Base-by-base conservation (phyloP, 306 rosid genomes). In the Glycine tomentella region DNA sequence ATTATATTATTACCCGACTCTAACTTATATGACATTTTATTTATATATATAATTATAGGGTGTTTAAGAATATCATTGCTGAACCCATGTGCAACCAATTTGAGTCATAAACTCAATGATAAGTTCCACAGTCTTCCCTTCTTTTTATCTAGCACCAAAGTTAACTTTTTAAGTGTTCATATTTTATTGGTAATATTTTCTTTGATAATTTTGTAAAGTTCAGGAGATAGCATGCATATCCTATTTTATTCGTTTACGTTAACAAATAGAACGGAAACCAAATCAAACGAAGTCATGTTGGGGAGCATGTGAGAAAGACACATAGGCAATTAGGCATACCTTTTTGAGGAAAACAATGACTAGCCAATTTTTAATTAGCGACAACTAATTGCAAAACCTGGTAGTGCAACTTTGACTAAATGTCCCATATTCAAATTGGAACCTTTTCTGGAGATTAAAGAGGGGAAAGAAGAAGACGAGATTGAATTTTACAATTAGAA, bases 51-150 rank as follows among this genome's bases (percentile, higher is more conserved):
- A 25, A 25, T 25, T 25, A 25, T 55, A 62, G 51, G 42, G 70
- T 75, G 64, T 75, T 84, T 68, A 46, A 69, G 31, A 81, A 82
- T 82, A 79, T 86, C 49, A 82, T 86, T 79, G 77, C 59, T 33
- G 46, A 53, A 11, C 79, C 88, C 75, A 86, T 86, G 88, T 86
- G 88, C 88, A 68, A 44, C 82, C 84, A 82, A 69, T 74, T 82
- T 70, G 75, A 58, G 76, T 69, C 83, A 81, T 51, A 49, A 78
- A 82, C 72, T 74, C 78, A 82, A 78, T 82, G 84, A 86, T 74
- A 79, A 58, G 88, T 74, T 82, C 84, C 86, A 78, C 75, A 75
- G 79, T 68, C 78, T 70, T 53, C 76, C 40, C 74, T 52, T 48
- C 59, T 56, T 75, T 56, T 72, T 13, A 46, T 85, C 78, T 67